Conservation (phyloP, 2,329 filamentous ascomycete genomes). For the Botrytis deweyae region DNA sequence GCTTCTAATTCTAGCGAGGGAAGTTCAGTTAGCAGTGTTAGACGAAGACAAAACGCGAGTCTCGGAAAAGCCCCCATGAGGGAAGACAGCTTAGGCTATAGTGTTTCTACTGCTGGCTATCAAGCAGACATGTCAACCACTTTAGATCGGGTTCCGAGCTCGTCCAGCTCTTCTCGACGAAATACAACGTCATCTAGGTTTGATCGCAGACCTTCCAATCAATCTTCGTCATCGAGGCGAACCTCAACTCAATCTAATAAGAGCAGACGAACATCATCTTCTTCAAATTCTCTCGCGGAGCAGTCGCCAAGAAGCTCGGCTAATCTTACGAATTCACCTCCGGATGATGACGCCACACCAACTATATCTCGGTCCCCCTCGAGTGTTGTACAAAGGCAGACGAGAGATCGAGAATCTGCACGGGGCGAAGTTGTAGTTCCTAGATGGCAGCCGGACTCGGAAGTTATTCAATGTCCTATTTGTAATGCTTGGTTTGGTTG, state of each 20-base stretch:
- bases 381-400: not conserved
- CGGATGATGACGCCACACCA: slow-evolving; percentile 13
- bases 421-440: slow-evolving; percentile 55
- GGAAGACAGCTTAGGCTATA: slow-evolving; percentile 11
- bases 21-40: not conserved
- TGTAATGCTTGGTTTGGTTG: slow-evolving; percentile 72
- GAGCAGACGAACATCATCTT: slow-evolving; percentile 13
- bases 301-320: not conserved
- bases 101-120: slow-evolving; percentile 20
- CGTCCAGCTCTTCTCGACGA: slow-evolving; percentile 16
- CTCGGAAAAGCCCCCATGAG: slow-evolving; percentile 21
- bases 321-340: slow-evolving; percentile 1
- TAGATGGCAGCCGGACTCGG: slow-evolving; percentile 83
- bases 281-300: not conserved
- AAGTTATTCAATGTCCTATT: slow-evolving; percentile 81
- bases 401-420: slow-evolving; percentile 8
- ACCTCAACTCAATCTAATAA: slow-evolving; percentile 10
- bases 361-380: slow-evolving; percentile 13
- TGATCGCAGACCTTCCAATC: slow-evolving; percentile 19
- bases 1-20: slow-evolving; percentile 1
- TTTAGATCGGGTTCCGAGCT: slow-evolving; percentile 11
- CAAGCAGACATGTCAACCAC: slow-evolving; percentile 21
- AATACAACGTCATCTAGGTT: slow-evolving; percentile 15
- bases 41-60: slow-evolving; percentile 3
- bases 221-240: slow-evolving; percentile 21